Base-by-base conservation (phyloP, 31 red algal genomes). In the Asparagopsis taxiformis region DNA sequence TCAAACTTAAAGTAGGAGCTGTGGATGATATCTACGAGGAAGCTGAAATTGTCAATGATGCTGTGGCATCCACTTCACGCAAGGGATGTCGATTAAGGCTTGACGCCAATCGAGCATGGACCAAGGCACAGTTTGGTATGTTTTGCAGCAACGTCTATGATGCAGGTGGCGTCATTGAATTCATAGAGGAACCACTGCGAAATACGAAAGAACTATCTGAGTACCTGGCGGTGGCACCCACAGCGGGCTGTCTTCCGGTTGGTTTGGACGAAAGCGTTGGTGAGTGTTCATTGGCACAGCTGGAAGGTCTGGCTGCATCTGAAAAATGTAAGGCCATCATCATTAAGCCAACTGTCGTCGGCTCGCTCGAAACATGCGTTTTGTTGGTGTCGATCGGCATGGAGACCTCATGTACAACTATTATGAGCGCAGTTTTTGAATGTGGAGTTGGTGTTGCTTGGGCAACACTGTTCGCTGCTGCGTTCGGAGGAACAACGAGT, bases 81-180 rank as follows among this genome's bases (percentile, higher is more conserved):
- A 49, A 29, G 25, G 25, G 23, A 44, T 8, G 46, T 11, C 56
- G 38, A 0, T 19, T 92, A 33, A 62, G 88, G 22, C 88, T 92
- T 50, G 88, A 92, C 74, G 88, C 88, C 21, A 92, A 92, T 53
- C 32, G 88, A 10, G 62, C 79, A 2, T 92, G 88, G 88, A 74
- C 55, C 0, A 50, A 20, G 1, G 33, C 49, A 38, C 43, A 78
- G 33, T 89, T 71, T 58, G 46, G 65, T 19, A 49, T 26, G 37
- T 79, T 89, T 57, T 16, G 31, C 20, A 60, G 30, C 26, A 1
- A 13, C 31, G 32, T 74, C 4, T 28, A 7, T 25, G 24, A 25
- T 2, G 6, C 23, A 48, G 55, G 64, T 21, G 55, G 37, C 16
- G 26, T 31, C 13, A 72, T 92, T 24, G 88, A 84, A 13, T 92